Evolutionary conservation across 768 basidiomycete genomes (phyloP), one percentile per base, ranked within the genome.

Genomic region (Hypholoma fasciculare): DNA sequence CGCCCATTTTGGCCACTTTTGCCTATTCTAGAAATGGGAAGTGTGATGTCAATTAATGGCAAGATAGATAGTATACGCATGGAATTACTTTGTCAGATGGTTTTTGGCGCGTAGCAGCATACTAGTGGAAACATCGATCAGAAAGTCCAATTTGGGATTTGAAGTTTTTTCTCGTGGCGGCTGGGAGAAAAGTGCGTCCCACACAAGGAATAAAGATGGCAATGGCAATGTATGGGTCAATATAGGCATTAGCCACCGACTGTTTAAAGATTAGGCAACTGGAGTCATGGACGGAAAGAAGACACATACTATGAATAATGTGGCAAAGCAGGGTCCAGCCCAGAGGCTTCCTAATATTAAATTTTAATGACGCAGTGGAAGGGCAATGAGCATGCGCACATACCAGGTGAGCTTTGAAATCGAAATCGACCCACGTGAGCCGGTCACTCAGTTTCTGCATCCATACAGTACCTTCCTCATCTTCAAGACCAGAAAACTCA

Each of bases 291-390:
- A 6, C 44, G 38, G 51, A 47, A 54, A 50, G 39, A 39, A 46
- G 44, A 23, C 3, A 72, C 90, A 61, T 71, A 92, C 90, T 87
- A 88, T 49, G 90, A 90, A 69, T 90, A 92, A 72, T 92, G 89
- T 2, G 90, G 90, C 26, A 87, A 73, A 26, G 78, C 72, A 19
- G 90, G 90, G 65, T 89, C 86, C 7, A 93, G 74, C 1, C 89
- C 87, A 61, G 83, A 85, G 9, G 71, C 69, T 65, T 81, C 76
- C 90, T 92, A 61, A 57, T 49, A 39, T 30, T 39, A 20, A 17
- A 30, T 49, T 4, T 13, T 48, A 57, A 17, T 37, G 7, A 43
- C 59, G 39, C 23, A 34, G 37, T 38, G 34, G 12, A 57, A 5
- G 52, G 47, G 43, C 56, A 20, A 16, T 13, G 58, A 8, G 43